These are phyloP conservation scores for Peronosclerospora sorghi DNA, from an alignment of 352 stramenopile genomes.

Conservation along the genomic window DNA sequence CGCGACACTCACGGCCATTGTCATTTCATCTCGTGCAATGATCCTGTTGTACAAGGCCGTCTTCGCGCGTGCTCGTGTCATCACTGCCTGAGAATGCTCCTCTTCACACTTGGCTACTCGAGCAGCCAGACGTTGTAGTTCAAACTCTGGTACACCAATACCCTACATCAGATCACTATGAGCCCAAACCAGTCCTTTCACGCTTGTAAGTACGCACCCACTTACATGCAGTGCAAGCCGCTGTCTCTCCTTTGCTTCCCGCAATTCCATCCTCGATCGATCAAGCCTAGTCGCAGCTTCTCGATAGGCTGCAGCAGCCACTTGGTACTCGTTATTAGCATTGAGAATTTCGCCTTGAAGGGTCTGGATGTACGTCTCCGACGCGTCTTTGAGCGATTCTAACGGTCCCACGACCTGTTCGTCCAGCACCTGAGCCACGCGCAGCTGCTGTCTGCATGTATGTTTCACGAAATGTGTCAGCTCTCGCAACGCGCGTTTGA, in stretches of 20 bases:
- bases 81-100: constrained; percentile 43
- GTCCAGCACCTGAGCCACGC: constrained; percentile 67
- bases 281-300: constrained; percentile 26
- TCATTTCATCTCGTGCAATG: constrained; percentile 78
- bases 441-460: constrained; percentile 50
- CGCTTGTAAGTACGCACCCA: no score
- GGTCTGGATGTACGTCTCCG: constrained; percentile 69
- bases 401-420: constrained; percentile 74
- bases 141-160: constrained; percentile 74
- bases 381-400: constrained; percentile 63
- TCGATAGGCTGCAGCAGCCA: constrained; percentile 27
- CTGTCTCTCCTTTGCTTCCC: constrained; percentile 49
- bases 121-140: constrained; percentile 59
- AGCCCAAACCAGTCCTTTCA: no score
- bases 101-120: constrained; percentile 52
- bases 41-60: constrained; percentile 73
- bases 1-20: constrained; percentile 80
- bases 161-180: constrained; percentile 18
- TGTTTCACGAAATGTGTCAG: constrained; percentile 52
- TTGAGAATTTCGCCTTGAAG: constrained; percentile 65
- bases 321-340: constrained; percentile 60
- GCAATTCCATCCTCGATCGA: constrained; percentile 32
- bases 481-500: constrained; percentile 48
- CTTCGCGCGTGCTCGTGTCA: constrained; percentile 52
- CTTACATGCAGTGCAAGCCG: constrained; percentile 53